Conservation (phyloP, 371 early-diverging fungal species). For the Rhizopus microsporus region DNA sequence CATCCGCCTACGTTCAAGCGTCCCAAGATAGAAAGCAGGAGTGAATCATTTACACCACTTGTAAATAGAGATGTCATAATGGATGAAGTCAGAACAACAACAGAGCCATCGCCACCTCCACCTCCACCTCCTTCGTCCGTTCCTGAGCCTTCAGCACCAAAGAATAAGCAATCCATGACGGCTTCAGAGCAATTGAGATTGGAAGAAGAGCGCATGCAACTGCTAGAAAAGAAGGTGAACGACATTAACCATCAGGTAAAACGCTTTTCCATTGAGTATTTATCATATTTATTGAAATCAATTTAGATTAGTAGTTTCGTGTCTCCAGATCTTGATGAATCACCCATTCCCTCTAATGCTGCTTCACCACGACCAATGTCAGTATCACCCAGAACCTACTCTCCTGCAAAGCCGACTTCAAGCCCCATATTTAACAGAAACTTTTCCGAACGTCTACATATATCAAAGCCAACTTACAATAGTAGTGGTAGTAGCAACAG, state of each 20-base stretch:
- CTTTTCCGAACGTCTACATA: not conserved
- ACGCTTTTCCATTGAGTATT: not conserved
- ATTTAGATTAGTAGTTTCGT: not conserved
- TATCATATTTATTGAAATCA: not conserved
- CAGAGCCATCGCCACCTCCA: constrained; percentile 4
- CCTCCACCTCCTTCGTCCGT: constrained; percentile 1
- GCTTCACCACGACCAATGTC: not conserved
- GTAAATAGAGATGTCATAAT: not conserved
- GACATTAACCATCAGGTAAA: constrained; percentile 1
- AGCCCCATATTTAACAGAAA: not conserved
- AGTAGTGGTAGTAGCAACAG: too few relatives aligned
- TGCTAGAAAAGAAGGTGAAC: not conserved
- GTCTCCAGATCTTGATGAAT: not conserved
- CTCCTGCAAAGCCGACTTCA: not conserved
- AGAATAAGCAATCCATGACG: not conserved
- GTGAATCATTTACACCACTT: not conserved
- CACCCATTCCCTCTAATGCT: not conserved
- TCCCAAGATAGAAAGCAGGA: not conserved
- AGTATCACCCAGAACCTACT: not conserved
- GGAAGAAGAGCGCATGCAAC: constrained; percentile 1
- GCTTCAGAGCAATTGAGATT: not conserved
- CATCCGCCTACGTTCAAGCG: not conserved
- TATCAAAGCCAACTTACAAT: too few relatives aligned
- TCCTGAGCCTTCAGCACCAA: not conserved
- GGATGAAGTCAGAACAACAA: not conserved